These are phyloP conservation scores for Pterocarpus macrocarpus DNA, from an alignment of 306 rosid genomes.

Conservation along the genomic window DNA sequence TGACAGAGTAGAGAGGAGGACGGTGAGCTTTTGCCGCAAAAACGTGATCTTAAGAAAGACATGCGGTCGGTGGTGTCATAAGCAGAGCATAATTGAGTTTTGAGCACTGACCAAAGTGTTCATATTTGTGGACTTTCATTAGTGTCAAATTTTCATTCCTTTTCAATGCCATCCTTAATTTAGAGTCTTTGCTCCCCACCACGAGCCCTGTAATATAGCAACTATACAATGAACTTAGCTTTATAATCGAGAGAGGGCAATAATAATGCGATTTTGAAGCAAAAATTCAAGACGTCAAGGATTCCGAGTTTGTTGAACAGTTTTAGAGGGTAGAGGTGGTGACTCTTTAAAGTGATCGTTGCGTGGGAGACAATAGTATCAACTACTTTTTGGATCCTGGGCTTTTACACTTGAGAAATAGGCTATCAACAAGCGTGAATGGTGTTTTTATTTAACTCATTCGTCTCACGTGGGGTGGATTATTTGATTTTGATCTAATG, in stretches of 20 bases:
- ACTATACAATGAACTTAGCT: neutral
- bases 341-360: too few species aligned
- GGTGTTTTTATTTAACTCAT: too few species aligned
- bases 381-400: too few species aligned
- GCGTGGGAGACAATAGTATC: too few species aligned
- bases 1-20: neutral
- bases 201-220: neutral
- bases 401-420: too few species aligned
- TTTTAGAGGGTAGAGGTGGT: too few species aligned
- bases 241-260: neutral
- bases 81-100: neutral
- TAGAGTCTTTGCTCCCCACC: neutral
- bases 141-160: neutral
- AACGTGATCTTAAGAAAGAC: conserved; percentile 4
- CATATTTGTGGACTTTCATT: neutral
- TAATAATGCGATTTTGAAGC: neutral
- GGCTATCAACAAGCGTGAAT: too few species aligned
- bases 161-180: neutral
- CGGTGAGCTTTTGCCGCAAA: conserved; percentile 21
- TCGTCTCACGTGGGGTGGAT: too few species aligned
- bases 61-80: conserved; percentile 28
- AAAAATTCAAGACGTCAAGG: too few species aligned
- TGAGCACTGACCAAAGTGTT: neutral
- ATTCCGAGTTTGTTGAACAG: too few species aligned
- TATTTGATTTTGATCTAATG: too few species aligned